These are phyloP conservation scores for Candida gorgasii DNA, from an alignment of 805 yeast genomes.

Conservation along the genomic window DNA sequence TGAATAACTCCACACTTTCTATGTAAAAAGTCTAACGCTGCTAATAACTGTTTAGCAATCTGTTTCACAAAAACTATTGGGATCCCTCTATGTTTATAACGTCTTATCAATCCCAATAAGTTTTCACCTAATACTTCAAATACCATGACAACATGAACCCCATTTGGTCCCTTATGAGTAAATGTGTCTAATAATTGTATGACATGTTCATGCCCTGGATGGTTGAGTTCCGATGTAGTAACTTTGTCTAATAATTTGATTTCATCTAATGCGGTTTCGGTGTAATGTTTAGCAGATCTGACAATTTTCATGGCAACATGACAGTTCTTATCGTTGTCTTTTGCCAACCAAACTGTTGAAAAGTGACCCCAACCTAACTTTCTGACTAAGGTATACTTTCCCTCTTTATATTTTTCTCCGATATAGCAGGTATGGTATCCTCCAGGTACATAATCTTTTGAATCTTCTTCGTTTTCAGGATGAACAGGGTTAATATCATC, in stretches of 20 bases:
- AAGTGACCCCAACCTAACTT: conserved; percentile 99
- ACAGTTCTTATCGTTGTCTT: conserved; percentile 49
- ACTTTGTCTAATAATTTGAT: conserved; percentile 73
- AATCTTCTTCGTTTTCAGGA: conserved; percentile 75
- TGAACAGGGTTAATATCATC: conserved; percentile 27
- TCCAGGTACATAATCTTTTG: conserved; percentile 82
- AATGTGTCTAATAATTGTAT: conserved; percentile 82
- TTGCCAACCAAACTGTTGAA: conserved; percentile 92
- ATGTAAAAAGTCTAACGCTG: conserved; percentile 72
- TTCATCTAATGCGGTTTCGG: conserved; percentile 94
- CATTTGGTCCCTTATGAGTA: conserved; percentile 86
- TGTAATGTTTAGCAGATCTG: conserved; percentile 83
- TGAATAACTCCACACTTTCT: conserved; percentile 69
- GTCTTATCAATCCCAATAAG: conserved; percentile 75
- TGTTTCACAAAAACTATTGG: conserved; percentile 77
- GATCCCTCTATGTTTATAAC: conserved; percentile 77
- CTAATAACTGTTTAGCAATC: conserved; percentile 73
- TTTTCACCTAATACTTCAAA: conserved; percentile 97
- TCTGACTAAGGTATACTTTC: conserved; percentile 76
- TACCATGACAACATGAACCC: conserved; percentile 93
- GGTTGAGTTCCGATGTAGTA: conserved; percentile 60
- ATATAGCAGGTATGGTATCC: conserved; percentile 94
- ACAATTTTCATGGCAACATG: conserved; percentile 96
- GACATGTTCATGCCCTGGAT: conserved; percentile 81
- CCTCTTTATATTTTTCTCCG: conserved; percentile 80